A percentile compares a stretch with the other conserved stretches of the same genome.
Evolutionary conservation across 176 grass and related monocot genomes (phyloP).

Genomic region (Rhynchospora breviuscula): DNA sequence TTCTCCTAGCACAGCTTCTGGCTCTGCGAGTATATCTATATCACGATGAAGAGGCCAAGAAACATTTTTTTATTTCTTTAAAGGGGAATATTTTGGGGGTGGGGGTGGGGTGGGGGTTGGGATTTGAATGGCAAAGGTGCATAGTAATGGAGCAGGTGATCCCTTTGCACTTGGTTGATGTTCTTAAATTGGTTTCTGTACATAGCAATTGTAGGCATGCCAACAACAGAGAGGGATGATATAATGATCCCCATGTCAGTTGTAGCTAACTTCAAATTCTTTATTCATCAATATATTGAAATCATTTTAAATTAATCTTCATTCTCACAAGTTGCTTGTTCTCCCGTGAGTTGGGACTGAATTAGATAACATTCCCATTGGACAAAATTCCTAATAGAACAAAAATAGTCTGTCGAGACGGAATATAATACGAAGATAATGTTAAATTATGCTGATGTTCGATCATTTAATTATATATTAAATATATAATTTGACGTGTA

Average conservation of each 20-base stretch:
- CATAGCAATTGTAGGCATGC: neutral
- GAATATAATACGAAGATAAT: neutral
- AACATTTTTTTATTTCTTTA: neutral
- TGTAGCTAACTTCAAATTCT: neutral
- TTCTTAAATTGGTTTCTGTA: neutral
- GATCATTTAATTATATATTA: no score
- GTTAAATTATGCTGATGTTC: no score
- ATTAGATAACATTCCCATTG: neutral
- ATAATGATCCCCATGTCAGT: neutral
- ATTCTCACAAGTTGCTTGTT: neutral
- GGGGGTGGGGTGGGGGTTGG: no score
- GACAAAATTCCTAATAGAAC: neutral
- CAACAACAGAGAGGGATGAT: neutral
- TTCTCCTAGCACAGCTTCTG: neutral
- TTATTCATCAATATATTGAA: conserved; percentile 14
- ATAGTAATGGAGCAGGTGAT: neutral
- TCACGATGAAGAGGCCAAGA: neutral
- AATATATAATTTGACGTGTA: no score
- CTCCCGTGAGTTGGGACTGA: neutral
- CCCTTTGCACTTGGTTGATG: neutral
- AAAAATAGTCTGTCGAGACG: neutral
- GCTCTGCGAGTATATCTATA: neutral
- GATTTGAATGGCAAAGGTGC: neutral
- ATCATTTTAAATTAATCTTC: neutral
- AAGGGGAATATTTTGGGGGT: no score